Base-by-base conservation (phyloP, 176 grass and related monocot genomes). In the Puya raimondii region DNA sequence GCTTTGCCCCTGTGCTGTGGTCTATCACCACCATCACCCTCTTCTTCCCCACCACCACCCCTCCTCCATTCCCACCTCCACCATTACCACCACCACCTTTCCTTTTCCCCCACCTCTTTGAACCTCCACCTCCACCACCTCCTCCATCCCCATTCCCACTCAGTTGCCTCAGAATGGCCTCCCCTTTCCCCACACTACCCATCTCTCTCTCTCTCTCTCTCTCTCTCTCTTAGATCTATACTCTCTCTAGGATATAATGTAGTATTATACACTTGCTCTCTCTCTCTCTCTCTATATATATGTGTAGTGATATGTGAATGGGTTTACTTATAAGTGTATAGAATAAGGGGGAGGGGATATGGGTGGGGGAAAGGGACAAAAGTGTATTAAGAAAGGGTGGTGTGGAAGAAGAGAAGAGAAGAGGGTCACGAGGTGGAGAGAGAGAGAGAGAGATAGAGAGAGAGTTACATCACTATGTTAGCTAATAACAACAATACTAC, bases 21-120 rank as follows among this genome's bases (percentile, higher is more conserved):
- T 99, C 95, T 48, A 99, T 83, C 77, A 99, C 85, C 66, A 99
- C 95, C 85, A 99, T 91, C 72, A 91, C 85, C 78, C 87, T 91
- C 85, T 94, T 99, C 82, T 82, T 83, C 68, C 72, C 83, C 13
- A 67, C 70, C 53, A 70, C 25, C 48, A 59, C 70, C 0, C 70
- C 69, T 5, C 78, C 58, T 5, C 78, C 58, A 63, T 72, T 82
- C 52, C 78, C 11, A 13, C 52, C 73, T 50, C 67, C 64, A 53
- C 47, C 65, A 26, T 73, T 73, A 53, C 70, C 68, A 17, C 82
- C 78, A 48, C 76, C 64, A 49, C 26, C 65, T 10, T 56, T 73
- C 78, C 69, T 81, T 79, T 85, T 92, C 86, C 88, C 83, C 86
- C 89, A 97, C 70, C 89, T 79, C 79, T 71, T 83, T 4, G 89